Conservation (phyloP, 2,329 filamentous ascomycete species). For the Fusarium azukiicola region DNA sequence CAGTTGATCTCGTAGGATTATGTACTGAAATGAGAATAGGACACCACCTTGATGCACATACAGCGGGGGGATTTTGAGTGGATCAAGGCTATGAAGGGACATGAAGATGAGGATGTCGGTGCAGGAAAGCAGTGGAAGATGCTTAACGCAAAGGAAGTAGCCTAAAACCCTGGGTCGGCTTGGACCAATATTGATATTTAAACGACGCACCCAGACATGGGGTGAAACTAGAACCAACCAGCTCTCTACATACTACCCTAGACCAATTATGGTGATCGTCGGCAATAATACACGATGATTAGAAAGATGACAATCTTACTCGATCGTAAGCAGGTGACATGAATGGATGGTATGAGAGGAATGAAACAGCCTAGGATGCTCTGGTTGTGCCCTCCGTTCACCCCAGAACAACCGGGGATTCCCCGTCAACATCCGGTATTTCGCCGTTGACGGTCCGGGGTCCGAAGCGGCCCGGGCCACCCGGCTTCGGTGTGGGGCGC, state of each 20-base stretch:
- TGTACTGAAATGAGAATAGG: not conserved
- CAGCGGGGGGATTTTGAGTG: conserved; percentile 29
- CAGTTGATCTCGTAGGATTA: accelerated
- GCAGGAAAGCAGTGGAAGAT: conserved; percentile 26
- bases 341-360: too few relatives aligned
- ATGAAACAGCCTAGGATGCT: too few relatives aligned
- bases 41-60: conserved; percentile 8
- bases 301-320: too few relatives aligned
- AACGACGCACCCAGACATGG: too few relatives aligned
- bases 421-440: not conserved
- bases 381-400: not conserved
- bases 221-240: too few relatives aligned
- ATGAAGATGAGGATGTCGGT: conserved; percentile 20
- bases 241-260: too few relatives aligned
- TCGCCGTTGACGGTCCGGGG: not conserved
- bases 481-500: not conserved
- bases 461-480: not conserved
- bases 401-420: not conserved
- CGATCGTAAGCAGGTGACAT: too few relatives aligned
- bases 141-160: not conserved
- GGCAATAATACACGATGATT: too few relatives aligned
- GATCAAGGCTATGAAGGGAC: not conserved
- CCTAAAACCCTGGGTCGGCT: not conserved
- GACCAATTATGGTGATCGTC: too few relatives aligned
- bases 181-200: too few relatives aligned